A percentile compares a stretch with the other conserved stretches of the same genome.
These are phyloP conservation scores for Ricinus communis DNA, from an alignment of 345 rosid genomes.

Conservation along the genomic window DNA sequence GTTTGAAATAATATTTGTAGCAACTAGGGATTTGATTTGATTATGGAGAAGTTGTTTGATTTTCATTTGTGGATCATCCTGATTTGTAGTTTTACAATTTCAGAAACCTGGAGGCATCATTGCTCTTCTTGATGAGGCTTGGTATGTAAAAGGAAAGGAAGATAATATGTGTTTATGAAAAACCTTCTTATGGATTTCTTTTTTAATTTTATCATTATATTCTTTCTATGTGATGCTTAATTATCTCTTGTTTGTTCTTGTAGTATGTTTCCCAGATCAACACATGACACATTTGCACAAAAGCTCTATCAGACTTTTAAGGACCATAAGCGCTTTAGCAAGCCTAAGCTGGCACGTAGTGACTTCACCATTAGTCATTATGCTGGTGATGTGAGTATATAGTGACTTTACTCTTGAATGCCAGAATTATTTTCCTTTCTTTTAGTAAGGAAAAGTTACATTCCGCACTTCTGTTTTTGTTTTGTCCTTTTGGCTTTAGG, in stretches of 20 bases:
- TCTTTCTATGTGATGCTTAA: conserved; percentile 8
- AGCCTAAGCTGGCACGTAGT: conserved; percentile 90
- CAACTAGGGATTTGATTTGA: neutral
- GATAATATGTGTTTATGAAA: neutral
- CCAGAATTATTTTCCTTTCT: conserved; percentile 7
- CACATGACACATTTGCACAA: conserved; percentile 94
- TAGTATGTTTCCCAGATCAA: conserved; percentile 99
- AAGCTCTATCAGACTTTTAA: conserved; percentile 96
- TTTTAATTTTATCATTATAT: neutral
- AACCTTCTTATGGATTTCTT: neutral
- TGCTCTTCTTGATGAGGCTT: conserved; percentile 98
- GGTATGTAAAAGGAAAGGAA: conserved; percentile 51
- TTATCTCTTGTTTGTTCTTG: conserved; percentile 25
- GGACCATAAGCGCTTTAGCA: conserved; percentile 84
- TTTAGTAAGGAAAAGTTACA: conserved; percentile 5
- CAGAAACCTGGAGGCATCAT: conserved; percentile 99
- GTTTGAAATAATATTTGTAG: neutral
- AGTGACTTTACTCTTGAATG: neutral
- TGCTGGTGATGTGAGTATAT: conserved; percentile 90
- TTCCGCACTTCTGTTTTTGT: neutral
- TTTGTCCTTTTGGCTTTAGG: conserved; percentile 37
- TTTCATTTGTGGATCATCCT: conserved; percentile 21
- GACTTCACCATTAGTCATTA: conserved; percentile 97
- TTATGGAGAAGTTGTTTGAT: neutral
- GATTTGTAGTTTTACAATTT: conserved; percentile 28